Conservation (phyloP, 805 yeast genomes). For the Saccharomycopsis guyanensis region DNA sequence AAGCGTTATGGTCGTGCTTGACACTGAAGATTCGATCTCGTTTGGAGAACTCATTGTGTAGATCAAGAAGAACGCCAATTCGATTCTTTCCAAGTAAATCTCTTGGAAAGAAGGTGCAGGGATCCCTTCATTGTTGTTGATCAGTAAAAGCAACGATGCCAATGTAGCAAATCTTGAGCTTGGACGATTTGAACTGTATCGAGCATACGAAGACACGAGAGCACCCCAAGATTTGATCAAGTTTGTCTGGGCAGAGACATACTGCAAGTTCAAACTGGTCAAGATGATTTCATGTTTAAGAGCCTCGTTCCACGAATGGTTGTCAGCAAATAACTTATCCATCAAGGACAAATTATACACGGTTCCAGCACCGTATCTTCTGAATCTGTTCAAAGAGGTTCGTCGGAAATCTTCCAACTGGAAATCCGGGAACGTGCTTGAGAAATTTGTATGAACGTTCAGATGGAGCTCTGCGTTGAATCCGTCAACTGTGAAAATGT, state of each 20-base stretch:
- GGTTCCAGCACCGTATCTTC: slow-evolving; percentile 44
- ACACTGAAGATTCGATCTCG: too few species aligned
- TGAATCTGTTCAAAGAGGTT: slow-evolving; percentile 37
- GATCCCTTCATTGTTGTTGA: slow-evolving; percentile 45
- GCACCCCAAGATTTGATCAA: slow-evolving; percentile 77
- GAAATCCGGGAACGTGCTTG: slow-evolving; percentile 6
- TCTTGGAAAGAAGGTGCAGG: slow-evolving; percentile 40
- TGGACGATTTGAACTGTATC: slow-evolving; percentile 30
- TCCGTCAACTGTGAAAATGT: slow-evolving; percentile 37
- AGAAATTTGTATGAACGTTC: slow-evolving; percentile 9
- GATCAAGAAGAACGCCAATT: slow-evolving; percentile 48
- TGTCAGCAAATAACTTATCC: slow-evolving; percentile 46
- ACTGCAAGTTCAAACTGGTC: slow-evolving; percentile 58
- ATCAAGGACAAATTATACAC: slow-evolving; percentile 55
- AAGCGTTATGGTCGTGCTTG: slow-evolving; percentile 24
- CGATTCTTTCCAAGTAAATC: slow-evolving; percentile 55
- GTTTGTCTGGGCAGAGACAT: slow-evolving; percentile 55
- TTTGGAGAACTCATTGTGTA: slow-evolving; percentile 20
- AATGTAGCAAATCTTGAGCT: slow-evolving; percentile 31
- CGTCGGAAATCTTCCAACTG: slow-evolving; percentile 24
- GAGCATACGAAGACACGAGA: slow-evolving; percentile 57
- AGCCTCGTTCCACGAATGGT: slow-evolving; percentile 38
- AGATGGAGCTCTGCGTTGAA: slow-evolving; percentile 25
- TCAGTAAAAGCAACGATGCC: slow-evolving; percentile 43
- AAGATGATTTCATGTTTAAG: slow-evolving; percentile 43